Percentiles rank a stretch among this genome's conserved stretches.
phyloP scores from a whole-genome alignment of 345 rosid genomes.

The Lepidium sativum region DNA sequence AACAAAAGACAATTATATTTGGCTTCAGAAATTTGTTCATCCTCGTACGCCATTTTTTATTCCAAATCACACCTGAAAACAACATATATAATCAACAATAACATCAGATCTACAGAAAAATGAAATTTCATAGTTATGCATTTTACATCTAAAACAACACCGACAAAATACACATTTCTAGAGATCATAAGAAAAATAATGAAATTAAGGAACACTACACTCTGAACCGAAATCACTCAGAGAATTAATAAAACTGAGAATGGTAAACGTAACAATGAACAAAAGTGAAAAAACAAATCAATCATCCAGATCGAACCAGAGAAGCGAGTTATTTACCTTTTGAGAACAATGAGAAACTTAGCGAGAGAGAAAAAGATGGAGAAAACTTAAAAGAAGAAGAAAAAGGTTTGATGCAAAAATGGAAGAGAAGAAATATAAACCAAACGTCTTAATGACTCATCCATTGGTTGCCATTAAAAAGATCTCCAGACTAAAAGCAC shows the following conservation, averaged over 20 bases:
- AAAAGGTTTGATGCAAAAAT: not conserved
- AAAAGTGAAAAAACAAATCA: not conserved
- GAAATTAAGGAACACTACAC: not conserved
- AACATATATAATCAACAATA: not conserved
- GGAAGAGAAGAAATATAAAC: not conserved
- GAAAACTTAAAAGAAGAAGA: not conserved
- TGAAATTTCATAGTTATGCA: not conserved
- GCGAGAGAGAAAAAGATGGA: not conserved
- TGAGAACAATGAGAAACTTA: not conserved
- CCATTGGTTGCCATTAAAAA: slow-evolving; percentile 17
- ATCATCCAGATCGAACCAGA: not conserved
- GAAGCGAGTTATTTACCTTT: not conserved
- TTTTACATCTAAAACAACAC: not conserved
- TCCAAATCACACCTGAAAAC: slow-evolving; percentile 14
- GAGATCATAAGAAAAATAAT: not conserved
- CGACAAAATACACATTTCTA: not conserved
- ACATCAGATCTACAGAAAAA: not conserved
- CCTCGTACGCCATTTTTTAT: slow-evolving; percentile 34
- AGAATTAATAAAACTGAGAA: not conserved
- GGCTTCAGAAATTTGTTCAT: slow-evolving; percentile 6
- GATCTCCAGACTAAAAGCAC: not conserved
- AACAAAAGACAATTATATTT: slow-evolving; percentile 50
- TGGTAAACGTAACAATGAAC: not conserved
- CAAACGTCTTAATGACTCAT: slow-evolving; percentile 11
- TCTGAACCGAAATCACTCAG: not conserved